Evolutionary conservation across 768 basidiomycete species (phyloP).

Genomic region (Termitomyces sp.): DNA sequence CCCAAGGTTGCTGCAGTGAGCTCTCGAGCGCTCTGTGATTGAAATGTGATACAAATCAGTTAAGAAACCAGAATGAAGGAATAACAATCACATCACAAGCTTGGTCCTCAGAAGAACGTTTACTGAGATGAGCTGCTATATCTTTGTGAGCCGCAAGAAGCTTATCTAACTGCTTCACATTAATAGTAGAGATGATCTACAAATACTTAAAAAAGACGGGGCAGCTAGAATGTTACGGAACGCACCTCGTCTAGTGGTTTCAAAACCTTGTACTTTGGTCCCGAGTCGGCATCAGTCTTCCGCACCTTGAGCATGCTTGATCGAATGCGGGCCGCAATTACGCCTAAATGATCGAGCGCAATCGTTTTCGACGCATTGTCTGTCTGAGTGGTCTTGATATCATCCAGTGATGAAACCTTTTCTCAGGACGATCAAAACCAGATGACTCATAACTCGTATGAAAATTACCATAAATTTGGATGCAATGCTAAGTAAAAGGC

Average conservation of each 20-base stretch:
- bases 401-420: conserved; percentile 79
- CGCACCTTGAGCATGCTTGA: conserved; percentile 46
- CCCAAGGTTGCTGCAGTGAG: conserved; percentile 75
- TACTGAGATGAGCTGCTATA: conserved; percentile 61
- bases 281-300: conserved; percentile 19
- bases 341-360: conserved; percentile 89
- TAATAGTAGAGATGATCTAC: conserved; percentile 49
- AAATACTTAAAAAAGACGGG: neutral
- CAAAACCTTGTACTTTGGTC: conserved; percentile 31
- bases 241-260: conserved; percentile 70
- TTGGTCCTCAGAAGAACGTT: conserved; percentile 72
- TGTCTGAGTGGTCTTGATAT: conserved; percentile 58
- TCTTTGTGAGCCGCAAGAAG: conserved; percentile 60
- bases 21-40: conserved; percentile 72
- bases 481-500: conserved; percentile 71
- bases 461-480: conserved; percentile 75
- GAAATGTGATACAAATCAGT: neutral
- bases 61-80: neutral
- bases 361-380: conserved; percentile 90
- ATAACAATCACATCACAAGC: conserved; percentile 63
- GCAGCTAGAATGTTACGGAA: neutral
- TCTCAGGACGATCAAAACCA: neutral
- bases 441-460: neutral
- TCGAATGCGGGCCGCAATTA: conserved; percentile 82
- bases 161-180: conserved; percentile 47